phyloP scores from a whole-genome alignment of 2,329 filamentous ascomycete species.

The Penicillium sp. region DNA sequence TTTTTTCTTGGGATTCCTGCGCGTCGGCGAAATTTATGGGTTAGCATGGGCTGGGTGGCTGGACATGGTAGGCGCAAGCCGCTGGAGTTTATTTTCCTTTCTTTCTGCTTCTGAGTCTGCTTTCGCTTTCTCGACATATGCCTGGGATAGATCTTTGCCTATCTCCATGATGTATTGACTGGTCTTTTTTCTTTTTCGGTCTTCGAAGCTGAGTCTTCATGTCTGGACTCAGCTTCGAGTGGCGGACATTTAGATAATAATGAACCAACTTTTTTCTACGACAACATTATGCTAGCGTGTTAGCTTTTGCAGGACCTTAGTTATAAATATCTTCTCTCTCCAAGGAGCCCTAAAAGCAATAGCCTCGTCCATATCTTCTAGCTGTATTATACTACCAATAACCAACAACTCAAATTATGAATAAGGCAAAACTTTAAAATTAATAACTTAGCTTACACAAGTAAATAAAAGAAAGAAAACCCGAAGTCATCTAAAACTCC shows the following conservation, averaged over 20 bases:
- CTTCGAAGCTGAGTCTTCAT: neutral
- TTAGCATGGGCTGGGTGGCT: conserved; percentile 22
- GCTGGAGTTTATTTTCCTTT: conserved; percentile 12
- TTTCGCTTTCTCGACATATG: neutral
- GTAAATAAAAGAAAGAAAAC: conserved; percentile 1
- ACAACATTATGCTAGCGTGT: neutral
- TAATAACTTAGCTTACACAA: conserved; percentile 7
- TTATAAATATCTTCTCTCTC: too few relatives aligned
- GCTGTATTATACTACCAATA: too few relatives aligned
- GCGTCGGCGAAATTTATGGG: conserved; percentile 16
- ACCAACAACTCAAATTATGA: neutral
- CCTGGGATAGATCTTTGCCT: neutral
- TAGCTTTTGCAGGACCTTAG: neutral
- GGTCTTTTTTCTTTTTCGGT: neutral
- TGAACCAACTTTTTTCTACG: neutral
- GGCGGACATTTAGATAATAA: neutral
- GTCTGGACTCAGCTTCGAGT: neutral
- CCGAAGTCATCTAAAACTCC: conserved; percentile 9
- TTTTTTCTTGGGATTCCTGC: conserved; percentile 9
- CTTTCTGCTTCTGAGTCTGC: neutral
- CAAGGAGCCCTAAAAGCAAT: neutral
- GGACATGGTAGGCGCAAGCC: conserved; percentile 20
- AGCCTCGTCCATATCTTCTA: neutral
- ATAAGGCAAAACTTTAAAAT: neutral
- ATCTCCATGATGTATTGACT: neutral